These are phyloP conservation scores for Leccinum subrobustum DNA, from an alignment of 1,284 basidiomycete species.

Conservation along the genomic window DNA sequence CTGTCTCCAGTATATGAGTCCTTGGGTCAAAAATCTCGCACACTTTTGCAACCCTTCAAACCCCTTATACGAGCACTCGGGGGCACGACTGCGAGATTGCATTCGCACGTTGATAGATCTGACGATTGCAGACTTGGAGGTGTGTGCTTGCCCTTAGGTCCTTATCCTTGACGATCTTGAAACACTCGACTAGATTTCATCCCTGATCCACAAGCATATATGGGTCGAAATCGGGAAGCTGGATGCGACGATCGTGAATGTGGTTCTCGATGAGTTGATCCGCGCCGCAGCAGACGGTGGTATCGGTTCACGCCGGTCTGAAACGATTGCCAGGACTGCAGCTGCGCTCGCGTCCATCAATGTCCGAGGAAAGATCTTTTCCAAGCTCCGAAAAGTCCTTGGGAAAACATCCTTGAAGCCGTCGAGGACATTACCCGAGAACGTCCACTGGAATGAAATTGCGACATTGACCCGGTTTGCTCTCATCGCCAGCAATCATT, in stretches of 20 bases:
- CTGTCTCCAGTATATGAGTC: slow-evolving; percentile 78
- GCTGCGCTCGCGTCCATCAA: slow-evolving; percentile 74
- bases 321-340: slow-evolving; percentile 74
- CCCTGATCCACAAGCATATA: slow-evolving; percentile 67
- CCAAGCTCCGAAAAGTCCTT: slow-evolving; percentile 77
- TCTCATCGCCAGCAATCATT: slow-evolving; percentile 69
- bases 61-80: slow-evolving; percentile 64
- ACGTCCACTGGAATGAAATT: slow-evolving; percentile 82
- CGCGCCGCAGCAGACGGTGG: slow-evolving; percentile 80
- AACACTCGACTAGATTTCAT: slow-evolving; percentile 51
- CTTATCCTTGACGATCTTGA: slow-evolving; percentile 8
- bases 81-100: slow-evolving; percentile 72
- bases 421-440: slow-evolving; percentile 62
- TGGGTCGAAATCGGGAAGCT: slow-evolving; percentile 75
- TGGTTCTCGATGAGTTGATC: slow-evolving; percentile 76
- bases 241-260: slow-evolving; percentile 65
- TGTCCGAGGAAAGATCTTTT: slow-evolving; percentile 75
- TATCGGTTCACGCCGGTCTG: slow-evolving; percentile 71
- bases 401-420: slow-evolving; percentile 69
- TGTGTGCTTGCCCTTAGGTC: slow-evolving; percentile 32
- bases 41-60: slow-evolving; percentile 70
- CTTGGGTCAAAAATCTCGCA: slow-evolving; percentile 83
- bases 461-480: slow-evolving; percentile 75
- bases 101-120: slow-evolving; percentile 75
- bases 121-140: slow-evolving; percentile 69